Evolutionary conservation across 2,329 filamentous ascomycete species (phyloP), one percentile per base, ranked within the genome.

Genomic region (Penicillium brevicompactum): DNA sequence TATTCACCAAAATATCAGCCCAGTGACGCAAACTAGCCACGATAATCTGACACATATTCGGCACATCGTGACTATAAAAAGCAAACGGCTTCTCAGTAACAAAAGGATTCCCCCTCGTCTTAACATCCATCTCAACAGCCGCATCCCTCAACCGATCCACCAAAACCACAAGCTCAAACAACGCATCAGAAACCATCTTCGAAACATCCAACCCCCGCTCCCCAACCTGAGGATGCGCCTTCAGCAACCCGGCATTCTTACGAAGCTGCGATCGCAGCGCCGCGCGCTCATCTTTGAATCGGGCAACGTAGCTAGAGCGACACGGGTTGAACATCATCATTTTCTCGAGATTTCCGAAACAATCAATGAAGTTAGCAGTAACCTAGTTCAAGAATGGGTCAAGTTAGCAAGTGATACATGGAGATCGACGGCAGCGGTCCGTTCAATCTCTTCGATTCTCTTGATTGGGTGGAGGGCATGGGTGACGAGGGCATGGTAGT

Each of bases 191-290:
- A 47, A 59, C 31, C 45, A 22, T 30, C 37, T 30, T 4, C 54
- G 58, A 7, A 53, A 46, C 32, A 49, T 43, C 21, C 59, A 57
- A 18, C 41, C 57, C 31, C 55, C 43, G n/a, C 51, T 54, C 46
- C 48, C 48, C 8, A 54, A 55, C 53, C 22, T 59, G 61, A 50
- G 30, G 38, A n/a, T 48, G 7, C 1, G 11, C 16, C 3, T n/a
- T 37, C 1, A 53, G 30, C 1, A 31, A 3, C 1, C 22, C 27
- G 1, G 45, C 45, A 13, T 53, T 46, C 8, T 14, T n/a, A n/a
- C 34, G 34, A 5, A 37, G 34, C 14, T 37, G 34, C 3, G 11
- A n/a, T n/a, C 34, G 11, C 13, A 37, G 21, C 8, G 37, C 14
- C 2, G 38, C 45, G 16, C 30, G 51, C 38, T 53, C 30, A 9